Evolutionary conservation across 371 early-diverging fungal species (phyloP), one percentile per base, ranked within the genome.

Genomic region (Blakeslea trispora): DNA sequence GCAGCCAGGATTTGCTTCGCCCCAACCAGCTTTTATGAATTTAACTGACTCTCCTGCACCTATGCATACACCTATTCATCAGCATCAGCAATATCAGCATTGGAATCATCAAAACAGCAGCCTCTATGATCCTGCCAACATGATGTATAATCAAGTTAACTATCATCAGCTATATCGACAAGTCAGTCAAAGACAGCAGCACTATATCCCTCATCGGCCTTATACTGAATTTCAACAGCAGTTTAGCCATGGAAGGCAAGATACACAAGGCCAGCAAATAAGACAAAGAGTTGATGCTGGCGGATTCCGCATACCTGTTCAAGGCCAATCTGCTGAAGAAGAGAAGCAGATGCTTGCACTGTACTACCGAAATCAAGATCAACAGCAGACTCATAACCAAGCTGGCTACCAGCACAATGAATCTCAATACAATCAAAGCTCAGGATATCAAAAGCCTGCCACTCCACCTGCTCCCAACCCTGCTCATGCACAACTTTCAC

Each of bases 201-300:
- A 60, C 31, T 56, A 51, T 23, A 44, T 51, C 32, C 32, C 37
- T 19, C 66, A 70, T 24, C 61, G 71, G 15, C 71, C 79, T 32
- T 79, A 79, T 48, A 42, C 64, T 23, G 74, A 75, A 44, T 79
- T 74, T 39, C 69, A 71, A 22, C 74, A 76, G 37, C 77, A 71
- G 41, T 59, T 69, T 28, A 54, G 53, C 31, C 53, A 59, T 40
- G 31, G 35, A 24, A 53, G 41, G 18, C 47, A 51, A 2, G 15
- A 39, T 5, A 24, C 45, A 9, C 37, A 40, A 19, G 53, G 37
- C 3, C 44, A 57, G 3, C 55, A 55, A 13, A 62, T 68, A 34
- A 63, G 62, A 50, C 66, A 55, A 28, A 63, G 66, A 37, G 54
- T 68, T 10, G 74, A 75, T 50, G 72, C 72, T 17, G 76, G 79